phyloP scores from a whole-genome alignment of 768 basidiomycete genomes.

The Scleroderma bovista region DNA sequence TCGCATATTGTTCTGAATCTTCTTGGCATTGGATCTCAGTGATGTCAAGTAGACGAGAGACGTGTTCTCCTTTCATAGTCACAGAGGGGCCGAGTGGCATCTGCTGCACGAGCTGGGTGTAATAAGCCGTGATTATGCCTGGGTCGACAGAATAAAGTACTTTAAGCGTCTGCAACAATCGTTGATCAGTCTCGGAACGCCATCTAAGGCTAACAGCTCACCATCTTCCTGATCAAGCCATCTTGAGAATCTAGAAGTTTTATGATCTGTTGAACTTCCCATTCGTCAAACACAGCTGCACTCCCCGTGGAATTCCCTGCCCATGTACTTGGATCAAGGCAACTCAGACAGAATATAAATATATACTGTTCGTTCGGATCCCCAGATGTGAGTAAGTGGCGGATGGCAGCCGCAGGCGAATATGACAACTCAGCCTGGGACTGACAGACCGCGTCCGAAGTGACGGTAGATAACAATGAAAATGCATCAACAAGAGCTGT shows the following conservation, averaged over 20 bases:
- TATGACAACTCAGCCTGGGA: slow-evolving; percentile 7
- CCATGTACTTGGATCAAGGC: slow-evolving; percentile 57
- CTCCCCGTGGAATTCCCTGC: slow-evolving; percentile 52
- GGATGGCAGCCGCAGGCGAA: slow-evolving; percentile 41
- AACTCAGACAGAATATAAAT: slow-evolving; percentile 60
- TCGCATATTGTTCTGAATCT: slow-evolving; percentile 58
- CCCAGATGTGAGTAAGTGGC: slow-evolving; percentile 50
- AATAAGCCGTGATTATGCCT: slow-evolving; percentile 52
- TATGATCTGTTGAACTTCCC: slow-evolving; percentile 74
- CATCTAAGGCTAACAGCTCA: slow-evolving; percentile 20
- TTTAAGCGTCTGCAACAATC: slow-evolving; percentile 46
- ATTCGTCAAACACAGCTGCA: slow-evolving; percentile 54
- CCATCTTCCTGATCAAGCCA: slow-evolving; percentile 51
- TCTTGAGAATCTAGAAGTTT: slow-evolving; percentile 59
- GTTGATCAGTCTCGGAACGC: slow-evolving; percentile 3
- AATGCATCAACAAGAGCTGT: slow-evolving; percentile 32
- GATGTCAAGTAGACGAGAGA: slow-evolving; percentile 50
- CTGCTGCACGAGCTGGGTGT: slow-evolving; percentile 37
- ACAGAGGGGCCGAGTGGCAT: slow-evolving; percentile 30
- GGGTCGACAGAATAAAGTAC: slow-evolving; percentile 55
- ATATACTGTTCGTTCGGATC: slow-evolving; percentile 59
- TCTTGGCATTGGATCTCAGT: slow-evolving; percentile 39
- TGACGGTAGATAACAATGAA: slow-evolving; percentile 23
- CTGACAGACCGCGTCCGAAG: slow-evolving; percentile 13
- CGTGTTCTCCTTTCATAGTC: slow-evolving; percentile 37